These are phyloP conservation scores for Middelhovenomyces tepae DNA, from an alignment of 805 yeast species.

Conservation along the genomic window DNA sequence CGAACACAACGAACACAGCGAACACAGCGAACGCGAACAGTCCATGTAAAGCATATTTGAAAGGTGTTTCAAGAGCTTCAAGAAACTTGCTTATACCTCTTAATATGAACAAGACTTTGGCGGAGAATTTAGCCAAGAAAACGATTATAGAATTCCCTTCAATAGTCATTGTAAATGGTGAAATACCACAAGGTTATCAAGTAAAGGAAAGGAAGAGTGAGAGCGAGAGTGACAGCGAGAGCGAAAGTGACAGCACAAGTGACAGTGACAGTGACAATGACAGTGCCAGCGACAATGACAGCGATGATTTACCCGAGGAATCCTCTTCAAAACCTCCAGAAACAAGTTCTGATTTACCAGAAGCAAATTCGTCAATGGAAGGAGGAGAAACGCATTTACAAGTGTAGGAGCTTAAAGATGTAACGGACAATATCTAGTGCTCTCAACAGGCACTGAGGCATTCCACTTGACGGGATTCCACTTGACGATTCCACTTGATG, in stretches of 20 bases:
- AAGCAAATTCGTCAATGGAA: no score
- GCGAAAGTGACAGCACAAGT: constrained; percentile 12
- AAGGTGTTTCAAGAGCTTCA: no score
- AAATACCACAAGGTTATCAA: background rate
- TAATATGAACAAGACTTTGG: constrained; percentile 28
- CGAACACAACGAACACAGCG: no score
- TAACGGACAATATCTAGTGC: no score
- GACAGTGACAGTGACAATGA: constrained; percentile 11
- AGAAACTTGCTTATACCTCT: no score
- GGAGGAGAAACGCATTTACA: no score
- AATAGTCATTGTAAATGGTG: constrained; percentile 25
- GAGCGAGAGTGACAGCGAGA: constrained; percentile 12
- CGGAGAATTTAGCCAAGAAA: constrained; percentile 43
- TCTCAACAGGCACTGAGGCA: no score
- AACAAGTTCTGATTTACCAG: background rate
- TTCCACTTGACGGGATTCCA: no score
- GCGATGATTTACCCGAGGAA: constrained; percentile 3
- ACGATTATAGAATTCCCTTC: constrained; percentile 76
- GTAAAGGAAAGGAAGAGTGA: constrained; percentile 7
- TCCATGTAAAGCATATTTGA: background rate
- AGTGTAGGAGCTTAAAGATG: no score
- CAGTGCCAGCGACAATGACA: constrained; percentile 8
- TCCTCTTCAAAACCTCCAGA: background rate
- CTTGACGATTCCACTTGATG: no score
- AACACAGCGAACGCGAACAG: no score